A percentile compares a stretch with the other conserved stretches of the same genome.
Evolutionary conservation across 441 rosid species (phyloP).

Genomic region (Pelargonium australe): DNA sequence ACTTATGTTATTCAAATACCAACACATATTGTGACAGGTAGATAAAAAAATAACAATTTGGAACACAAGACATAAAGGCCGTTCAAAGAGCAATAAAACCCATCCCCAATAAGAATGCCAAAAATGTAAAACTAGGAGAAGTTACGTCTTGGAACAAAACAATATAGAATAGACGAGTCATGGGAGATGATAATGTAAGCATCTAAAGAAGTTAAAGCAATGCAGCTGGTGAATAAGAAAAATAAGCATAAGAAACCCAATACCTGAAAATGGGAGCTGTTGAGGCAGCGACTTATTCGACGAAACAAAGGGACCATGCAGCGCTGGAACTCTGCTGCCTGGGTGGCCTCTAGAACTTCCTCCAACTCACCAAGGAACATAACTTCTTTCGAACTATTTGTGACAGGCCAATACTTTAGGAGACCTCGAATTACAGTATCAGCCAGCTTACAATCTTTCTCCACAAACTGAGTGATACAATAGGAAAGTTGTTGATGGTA

Average conservation of each 20-base stretch:
- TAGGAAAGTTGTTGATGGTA: constrained; percentile 84
- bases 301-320: constrained; percentile 74
- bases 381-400: constrained; percentile 38
- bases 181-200: background rate
- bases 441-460: constrained; percentile 78
- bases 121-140: background rate
- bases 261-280: constrained; percentile 87
- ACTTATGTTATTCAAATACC: background rate
- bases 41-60: background rate
- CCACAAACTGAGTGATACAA: constrained; percentile 79
- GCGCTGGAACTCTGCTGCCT: constrained; percentile 74
- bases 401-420: constrained; percentile 73
- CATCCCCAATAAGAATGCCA: background rate
- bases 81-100: too few relatives aligned
- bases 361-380: constrained; percentile 78
- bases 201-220: background rate
- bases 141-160: background rate
- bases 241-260: background rate
- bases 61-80: background rate
- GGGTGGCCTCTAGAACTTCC: constrained; percentile 82
- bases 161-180: background rate
- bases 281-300: constrained; percentile 62
- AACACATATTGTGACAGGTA: background rate
- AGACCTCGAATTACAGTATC: constrained; percentile 76
- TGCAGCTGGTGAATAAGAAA: background rate